Evolutionary conservation across 768 basidiomycete genomes (phyloP), one percentile per base, ranked within the genome.

Genomic region (Hortiboletus campestris): DNA sequence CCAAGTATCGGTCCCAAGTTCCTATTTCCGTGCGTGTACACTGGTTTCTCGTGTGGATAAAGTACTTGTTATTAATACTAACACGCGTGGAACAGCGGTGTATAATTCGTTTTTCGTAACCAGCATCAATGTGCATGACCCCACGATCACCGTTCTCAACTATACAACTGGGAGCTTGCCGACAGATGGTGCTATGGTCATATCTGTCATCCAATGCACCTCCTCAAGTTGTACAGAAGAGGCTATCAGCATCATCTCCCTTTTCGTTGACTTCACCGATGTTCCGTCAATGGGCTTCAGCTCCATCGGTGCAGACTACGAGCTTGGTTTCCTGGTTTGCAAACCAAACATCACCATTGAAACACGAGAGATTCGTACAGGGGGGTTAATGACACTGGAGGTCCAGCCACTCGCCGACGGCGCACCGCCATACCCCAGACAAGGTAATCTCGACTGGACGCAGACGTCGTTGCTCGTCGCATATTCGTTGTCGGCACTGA

Each of bases 281-380:
- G 14, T 62, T 14, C 61, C 61, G 0, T 61, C 58, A 1, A 22
- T 61, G 55, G n/a, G 4, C 1, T 60, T 61, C 28, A 57, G 51
- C 29, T 20, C 59, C n/a, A n/a, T 57, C 16, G 57, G 43, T 19
- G 46, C 55, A 10, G 56, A 59, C 41, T 68, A 58, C 6, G 38
- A 68, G n/a, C 1, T 67, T 2, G 52, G 50, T 11, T 67, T 68
- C 51, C 53, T 67, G 20, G 54, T 54, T 16, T 67, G 67, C 49
- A 65, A 64, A 38, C 65, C 67, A 1, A 63, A 68, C 16, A 49
- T 61, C 20, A 58, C 53, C 2, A 57, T 67, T 5, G 59, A 67
- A 50, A 64, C 62, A 13, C 58, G 66, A 14, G 63, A 67, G 40
- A 40, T 67, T 17, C 55, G 56, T 25, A 60, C 63, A 19, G 49